A percentile compares a stretch with the other conserved stretches of the same genome.
phyloP scores from a whole-genome alignment of 129 eudicot genomes.

The Logfia minima region DNA sequence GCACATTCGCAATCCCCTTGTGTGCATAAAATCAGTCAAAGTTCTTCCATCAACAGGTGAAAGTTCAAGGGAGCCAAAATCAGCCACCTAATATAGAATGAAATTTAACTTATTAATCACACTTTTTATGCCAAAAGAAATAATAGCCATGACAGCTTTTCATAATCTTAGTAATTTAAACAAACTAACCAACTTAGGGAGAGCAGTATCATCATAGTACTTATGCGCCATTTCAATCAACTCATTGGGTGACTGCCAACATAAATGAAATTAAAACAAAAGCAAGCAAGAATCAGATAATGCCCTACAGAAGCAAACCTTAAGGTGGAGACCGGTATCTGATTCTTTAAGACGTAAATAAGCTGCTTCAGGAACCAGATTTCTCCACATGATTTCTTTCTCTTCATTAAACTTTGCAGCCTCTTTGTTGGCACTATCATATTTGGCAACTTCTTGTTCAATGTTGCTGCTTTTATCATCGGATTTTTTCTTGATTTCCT shows the following conservation, averaged over 20 bases:
- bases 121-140: conserved; percentile 1
- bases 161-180: conserved; percentile 15
- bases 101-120: conserved; percentile 16
- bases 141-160: conserved; percentile 13
- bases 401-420: conserved; percentile 59
- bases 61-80: conserved; percentile 98
- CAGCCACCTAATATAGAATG: conserved; percentile 71
- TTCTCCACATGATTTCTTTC: conserved; percentile 63
- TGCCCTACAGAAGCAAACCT: conserved; percentile 45
- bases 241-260: conserved; percentile 79
- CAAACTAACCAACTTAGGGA: conserved; percentile 84
- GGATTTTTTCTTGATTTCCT: conserved; percentile 74
- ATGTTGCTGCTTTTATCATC: conserved; percentile 56
- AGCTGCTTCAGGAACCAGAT: conserved; percentile 72
- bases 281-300: conserved; percentile 4
- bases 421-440: conserved; percentile 45
- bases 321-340: conserved; percentile 90
- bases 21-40: conserved; percentile 94
- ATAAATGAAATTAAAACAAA: conserved; percentile 35
- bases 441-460: conserved; percentile 47
- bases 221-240: conserved; percentile 91
- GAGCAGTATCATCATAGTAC: conserved; percentile 87
- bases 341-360: conserved; percentile 90
- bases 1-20: conserved; percentile 92
- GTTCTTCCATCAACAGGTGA: conserved; percentile 99